Evolutionary conservation across 2,329 filamentous ascomycete genomes (phyloP), one percentile per base, ranked within the genome.

Genomic region (Paracamarosporium sp.): DNA sequence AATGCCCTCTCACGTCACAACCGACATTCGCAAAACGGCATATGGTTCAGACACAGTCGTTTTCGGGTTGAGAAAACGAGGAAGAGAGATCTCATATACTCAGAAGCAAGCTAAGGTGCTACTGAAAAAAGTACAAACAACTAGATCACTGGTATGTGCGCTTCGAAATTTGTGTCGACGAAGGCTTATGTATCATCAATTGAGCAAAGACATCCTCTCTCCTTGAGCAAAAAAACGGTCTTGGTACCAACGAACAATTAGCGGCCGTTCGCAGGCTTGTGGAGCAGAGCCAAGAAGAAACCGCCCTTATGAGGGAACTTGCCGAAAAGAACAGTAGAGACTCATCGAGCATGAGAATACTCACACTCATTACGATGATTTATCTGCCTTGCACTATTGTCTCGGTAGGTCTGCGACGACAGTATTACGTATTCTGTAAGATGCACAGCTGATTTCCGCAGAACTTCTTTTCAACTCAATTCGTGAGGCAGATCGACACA

Each of bases 401-500:
- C 0, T 67, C 67, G n/a, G 64, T 66, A 20, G 15, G 20, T 22
- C 35, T 28, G n/a, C 11, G 36, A 6, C 5, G 24, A 27, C 5
- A 35, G 5, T 6, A 13, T 15, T 36, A 4, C 12, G 25, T 35
- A 24, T 13, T 25, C 22, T 24, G 5, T 4, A 25, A 7, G 2
- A 55, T n/a, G n/a, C 30, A n/a, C n/a, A 4, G 11, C 31, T 35
- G 31, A n/a, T 2, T 11, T 13, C 9, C n/a, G 2, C n/a, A 65
- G 62, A 68, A 64, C 33, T 68, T 71, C 51, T 69, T 62, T 40
- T 68, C 68, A 0, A 71, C 68, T 1, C 63, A 68, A 28, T 69
- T 71, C 17, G 67, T 71, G 6, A 58, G 57, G 5, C 59, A 61
- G 20, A 60, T 55, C 17, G 60, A 64, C 13, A 3, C 27, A 4